Evolutionary conservation across 768 basidiomycete genomes (phyloP), one percentile per base, ranked within the genome.

Genomic region (Leccinum disarticulatum): DNA sequence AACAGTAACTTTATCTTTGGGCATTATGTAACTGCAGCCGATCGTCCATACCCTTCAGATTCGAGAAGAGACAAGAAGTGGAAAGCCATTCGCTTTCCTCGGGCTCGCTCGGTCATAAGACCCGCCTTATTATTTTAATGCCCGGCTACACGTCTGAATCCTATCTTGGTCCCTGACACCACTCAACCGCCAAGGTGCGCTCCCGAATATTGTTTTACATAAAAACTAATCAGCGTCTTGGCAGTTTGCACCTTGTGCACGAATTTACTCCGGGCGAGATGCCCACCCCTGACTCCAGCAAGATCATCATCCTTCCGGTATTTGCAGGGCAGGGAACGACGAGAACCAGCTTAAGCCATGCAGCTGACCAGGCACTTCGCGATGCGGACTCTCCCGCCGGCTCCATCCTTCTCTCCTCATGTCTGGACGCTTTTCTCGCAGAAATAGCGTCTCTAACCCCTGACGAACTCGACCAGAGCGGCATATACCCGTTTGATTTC

Each of bases 261-360:
- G 13, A 33, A 10, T 52, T 28, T 31, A 52, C 36, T 41, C 38
- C 14, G 48, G 49, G 31, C 33, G 28, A 53, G 11, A 67, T 66
- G 64, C 25, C 41, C 28, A 33, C 46, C 62, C 55, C 58, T 55
- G 50, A 53, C 28, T 13, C 33, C 0, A 48, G 10, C 9, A 46
- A n/a, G 22, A 54, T 74, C 59, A 11, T 64, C 27, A 13, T 64
- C 28, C 64, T 87, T 49, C 85, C 82, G 4, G 69, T 85, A 17
- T 87, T 87, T 63, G 76, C 81, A 48, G 85, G 85, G 6, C 86
- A 87, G 65, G 86, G 83, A 3, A 77, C 79, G 3, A 53, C 74
- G 11, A 69, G 71, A 13, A 61, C 74, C 25, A 74, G 73, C 51
- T 61, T 76, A 28, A 55, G 61, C 15, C 67, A 70, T 33, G 73